Evolutionary conservation across 2,329 filamentous ascomycete species (phyloP).

Genomic region (Verticillium nonalfalfae): DNA sequence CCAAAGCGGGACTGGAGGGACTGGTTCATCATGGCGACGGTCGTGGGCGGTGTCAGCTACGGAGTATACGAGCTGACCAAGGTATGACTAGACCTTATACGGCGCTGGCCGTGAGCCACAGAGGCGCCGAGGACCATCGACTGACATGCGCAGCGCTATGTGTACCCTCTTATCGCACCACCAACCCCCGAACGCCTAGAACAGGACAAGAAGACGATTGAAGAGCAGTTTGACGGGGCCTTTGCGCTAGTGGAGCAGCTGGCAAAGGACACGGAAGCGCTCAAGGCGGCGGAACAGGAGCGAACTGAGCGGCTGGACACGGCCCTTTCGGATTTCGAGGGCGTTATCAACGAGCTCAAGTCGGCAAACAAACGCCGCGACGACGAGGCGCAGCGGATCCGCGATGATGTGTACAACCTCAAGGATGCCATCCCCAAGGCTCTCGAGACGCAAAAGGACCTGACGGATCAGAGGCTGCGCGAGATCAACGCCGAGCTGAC

Average conservation of each 20-base stretch:
- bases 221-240: conserved; percentile 87
- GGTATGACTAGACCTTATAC: conserved; percentile 58
- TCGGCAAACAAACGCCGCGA: conserved; percentile 74
- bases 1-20: conserved; percentile 93
- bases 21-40: conserved; percentile 99
- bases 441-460: conserved; percentile 79
- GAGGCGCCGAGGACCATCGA: neutral
- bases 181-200: conserved; percentile 91
- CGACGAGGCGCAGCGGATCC: conserved; percentile 78
- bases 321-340: conserved; percentile 78
- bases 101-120: neutral
- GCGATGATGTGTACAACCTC: conserved; percentile 77
- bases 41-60: conserved; percentile 83
- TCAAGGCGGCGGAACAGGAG: conserved; percentile 81
- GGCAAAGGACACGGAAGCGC: conserved; percentile 76
- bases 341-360: conserved; percentile 75
- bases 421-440: conserved; percentile 85
- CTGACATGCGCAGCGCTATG: conserved; percentile 62
- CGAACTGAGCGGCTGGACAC: conserved; percentile 78
- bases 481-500: conserved; percentile 84
- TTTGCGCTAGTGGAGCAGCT: conserved; percentile 91
- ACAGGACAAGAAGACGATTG: conserved; percentile 87
- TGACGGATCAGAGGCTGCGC: conserved; percentile 71
- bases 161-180: conserved; percentile 83
- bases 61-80: conserved; percentile 84